Percentiles rank a stretch among this genome's conserved stretches.
phyloP scores from a whole-genome alignment of 2,329 filamentous ascomycete genomes.

The Colletotrichum tropicale region DNA sequence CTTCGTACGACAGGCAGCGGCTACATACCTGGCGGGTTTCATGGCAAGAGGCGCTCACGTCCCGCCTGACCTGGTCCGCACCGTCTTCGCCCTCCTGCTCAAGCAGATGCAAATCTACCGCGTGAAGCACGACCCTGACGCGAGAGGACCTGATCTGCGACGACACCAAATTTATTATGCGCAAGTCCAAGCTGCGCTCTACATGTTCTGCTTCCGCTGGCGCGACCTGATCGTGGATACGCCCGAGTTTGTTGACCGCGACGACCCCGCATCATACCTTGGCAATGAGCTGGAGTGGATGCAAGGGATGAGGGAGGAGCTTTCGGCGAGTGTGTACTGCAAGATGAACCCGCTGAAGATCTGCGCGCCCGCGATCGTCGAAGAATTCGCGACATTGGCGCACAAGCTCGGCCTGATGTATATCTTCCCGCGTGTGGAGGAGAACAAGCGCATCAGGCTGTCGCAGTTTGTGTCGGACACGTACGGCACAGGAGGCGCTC shows the following conservation, averaged over 20 bases:
- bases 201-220: slow-evolving; percentile 99
- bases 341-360: slow-evolving; percentile 95
- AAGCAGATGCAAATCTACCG: slow-evolving; percentile 79
- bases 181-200: slow-evolving; percentile 85
- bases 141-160: slow-evolving; percentile 83
- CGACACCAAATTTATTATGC: slow-evolving; percentile 87
- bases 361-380: slow-evolving; percentile 87
- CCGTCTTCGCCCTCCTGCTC: slow-evolving; percentile 81
- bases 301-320: slow-evolving; percentile 72
- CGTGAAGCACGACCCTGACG: slow-evolving; percentile 72
- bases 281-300: slow-evolving; percentile 81
- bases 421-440: slow-evolving; percentile 85
- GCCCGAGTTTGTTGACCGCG: slow-evolving; percentile 64
- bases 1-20: slow-evolving; percentile 74
- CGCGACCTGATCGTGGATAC: slow-evolving; percentile 78
- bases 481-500: slow-evolving; percentile 58
- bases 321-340: slow-evolving; percentile 81
- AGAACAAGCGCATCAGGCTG: slow-evolving; percentile 88
- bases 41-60: slow-evolving; percentile 89
- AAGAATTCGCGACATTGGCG: slow-evolving; percentile 88
- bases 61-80: slow-evolving; percentile 75
- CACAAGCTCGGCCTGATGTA: slow-evolving; percentile 89
- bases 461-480: slow-evolving; percentile 69
- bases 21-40: slow-evolving; percentile 93
- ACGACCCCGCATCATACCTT: slow-evolving; percentile 63